Percentiles rank a stretch among this genome's conserved stretches.
These are phyloP conservation scores for Ophiognomonia clavigignenti-juglandacearum DNA, from an alignment of 2,329 filamentous ascomycete species.

Conservation along the genomic window DNA sequence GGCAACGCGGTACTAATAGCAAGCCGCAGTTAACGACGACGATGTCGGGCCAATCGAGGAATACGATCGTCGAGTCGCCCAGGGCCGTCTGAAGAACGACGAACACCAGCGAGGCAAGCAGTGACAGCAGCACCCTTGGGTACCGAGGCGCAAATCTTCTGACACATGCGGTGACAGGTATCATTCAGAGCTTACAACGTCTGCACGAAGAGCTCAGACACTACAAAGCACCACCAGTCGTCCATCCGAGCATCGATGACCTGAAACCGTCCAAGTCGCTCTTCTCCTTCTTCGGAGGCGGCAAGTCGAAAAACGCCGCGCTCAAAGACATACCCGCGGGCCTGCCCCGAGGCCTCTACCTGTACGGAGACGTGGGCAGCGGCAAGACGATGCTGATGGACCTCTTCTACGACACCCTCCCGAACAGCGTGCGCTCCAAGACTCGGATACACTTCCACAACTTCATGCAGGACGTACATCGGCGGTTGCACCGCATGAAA, in stretches of 20 bases:
- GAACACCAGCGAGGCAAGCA: constrained; percentile 77
- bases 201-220: constrained; percentile 75
- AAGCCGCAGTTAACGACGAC: constrained; percentile 24
- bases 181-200: constrained; percentile 84
- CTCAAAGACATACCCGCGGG: constrained; percentile 59
- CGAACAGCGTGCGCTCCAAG: constrained; percentile 72
- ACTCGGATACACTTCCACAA: constrained; percentile 97
- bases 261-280: constrained; percentile 53
- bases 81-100: constrained; percentile 75
- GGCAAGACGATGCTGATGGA: constrained; percentile 99
- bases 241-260: constrained; percentile 72
- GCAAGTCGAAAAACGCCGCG: constrained; percentile 32
- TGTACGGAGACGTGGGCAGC: constrained; percentile 93
- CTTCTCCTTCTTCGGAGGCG: constrained; percentile 59
- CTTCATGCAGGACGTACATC: constrained; percentile 98
- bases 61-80: constrained; percentile 76
- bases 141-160: constrained; percentile 2
- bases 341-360: constrained; percentile 84
- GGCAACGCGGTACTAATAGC: background rate
- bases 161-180: constrained; percentile 46
- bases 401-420: constrained; percentile 90
- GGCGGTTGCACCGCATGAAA: constrained; percentile 83
- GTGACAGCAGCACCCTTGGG: background rate
- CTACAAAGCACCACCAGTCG: constrained; percentile 70
- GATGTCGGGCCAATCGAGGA: constrained; percentile 72